Base-by-base conservation (phyloP, 202 grass and related monocot species). In the Eragrostis tef region DNA sequence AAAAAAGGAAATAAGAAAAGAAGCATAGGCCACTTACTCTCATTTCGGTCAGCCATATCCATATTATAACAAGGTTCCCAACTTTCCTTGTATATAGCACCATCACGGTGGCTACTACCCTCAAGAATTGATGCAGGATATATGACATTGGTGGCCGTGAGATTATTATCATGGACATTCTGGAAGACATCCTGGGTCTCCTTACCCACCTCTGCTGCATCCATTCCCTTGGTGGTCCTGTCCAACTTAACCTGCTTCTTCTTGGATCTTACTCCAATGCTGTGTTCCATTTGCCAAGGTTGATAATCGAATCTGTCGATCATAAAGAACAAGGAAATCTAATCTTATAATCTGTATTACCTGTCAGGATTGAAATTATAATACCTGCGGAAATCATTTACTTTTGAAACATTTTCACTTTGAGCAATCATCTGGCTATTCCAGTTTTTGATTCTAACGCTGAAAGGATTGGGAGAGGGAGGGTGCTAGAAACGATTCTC, bases 31-130 rank as follows among this genome's bases (percentile, higher is more conserved):
- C 19, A 21, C 61, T 45, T 68, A 24, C 65, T 58, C 2, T 58
- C 54, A 1, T 10, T 58, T 4, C 54, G 54, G 54, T 58, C 54
- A 58, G 20, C 2, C 8, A 58, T 24, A 24, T 58, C 54, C 54
- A 58, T 58, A 58, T 20, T 9, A 54, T 20, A 54, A 11, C 34
- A n/a, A 21, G 21, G 19, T 0, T 11, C 3, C 54, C 54, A 58
- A 11, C 24, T 5, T 58, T 11, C 2, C 25, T 34, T 54, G 49
- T 69, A 46, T 73, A 54, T 54, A 73, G 49, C 25, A 53, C 70
- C 70, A 73, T 72, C 69, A 31, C 69, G 69, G 46, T 72, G 69
- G 47, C 14, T 51, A 15, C 46, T 51, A 9, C 27, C 24, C 12
- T 53, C 10, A 12, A 67, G 19, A 39, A 67, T 44, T 21, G 4